Percentiles rank a stretch among this genome's conserved stretches.
phyloP scores from a whole-genome alignment of 169 alveolate species.

The Plasmodium reichenowi region DNA sequence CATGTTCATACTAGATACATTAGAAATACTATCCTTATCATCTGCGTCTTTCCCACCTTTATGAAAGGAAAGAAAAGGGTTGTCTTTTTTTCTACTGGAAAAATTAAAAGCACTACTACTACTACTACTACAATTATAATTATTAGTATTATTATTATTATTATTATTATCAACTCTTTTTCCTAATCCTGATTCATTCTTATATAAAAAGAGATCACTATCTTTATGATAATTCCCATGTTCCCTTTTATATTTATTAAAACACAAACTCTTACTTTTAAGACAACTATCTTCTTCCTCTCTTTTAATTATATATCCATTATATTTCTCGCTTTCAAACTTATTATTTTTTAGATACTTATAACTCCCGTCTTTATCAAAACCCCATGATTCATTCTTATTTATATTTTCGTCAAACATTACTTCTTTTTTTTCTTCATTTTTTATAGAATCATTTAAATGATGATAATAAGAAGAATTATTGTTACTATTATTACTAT shows the following conservation, averaged over 20 bases:
- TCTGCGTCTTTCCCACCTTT: too few relatives aligned
- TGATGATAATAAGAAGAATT: too few relatives aligned
- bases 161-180: neutral
- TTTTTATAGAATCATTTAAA: too few relatives aligned
- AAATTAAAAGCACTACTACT: too few relatives aligned
- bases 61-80: too few relatives aligned
- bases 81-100: too few relatives aligned
- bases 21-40: too few relatives aligned
- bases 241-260: constrained; percentile 3
- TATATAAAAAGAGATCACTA: constrained; percentile 1
- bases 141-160: neutral
- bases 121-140: neutral
- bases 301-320: neutral
- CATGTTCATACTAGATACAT: too few relatives aligned
- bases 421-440: too few relatives aligned
- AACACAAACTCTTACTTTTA: constrained; percentile 17
- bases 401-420: too few relatives aligned
- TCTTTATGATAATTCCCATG: constrained; percentile 12
- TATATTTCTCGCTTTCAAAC: constrained; percentile 7
- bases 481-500: too few relatives aligned
- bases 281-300: constrained; percentile 6
- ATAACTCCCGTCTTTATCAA: neutral
- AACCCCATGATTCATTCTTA: too few relatives aligned
- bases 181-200: constrained; percentile 9
- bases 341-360: neutral